Conservation (phyloP, 805 yeast genomes). For the Wickerhamomyces canadensis region DNA sequence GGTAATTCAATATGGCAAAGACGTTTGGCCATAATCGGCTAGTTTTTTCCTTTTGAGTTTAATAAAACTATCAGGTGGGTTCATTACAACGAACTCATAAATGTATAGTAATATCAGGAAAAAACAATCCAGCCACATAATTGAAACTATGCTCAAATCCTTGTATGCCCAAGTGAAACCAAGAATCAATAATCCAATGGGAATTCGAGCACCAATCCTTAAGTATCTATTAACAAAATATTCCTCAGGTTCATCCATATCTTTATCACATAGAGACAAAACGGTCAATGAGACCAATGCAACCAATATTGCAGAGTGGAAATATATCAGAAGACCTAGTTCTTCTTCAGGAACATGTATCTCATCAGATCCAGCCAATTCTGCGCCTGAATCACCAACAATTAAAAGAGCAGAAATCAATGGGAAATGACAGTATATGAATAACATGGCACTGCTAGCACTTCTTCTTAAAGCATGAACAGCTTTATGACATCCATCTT, state of each 20-base stretch:
- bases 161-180: conserved; percentile 39
- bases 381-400: conserved; percentile 57
- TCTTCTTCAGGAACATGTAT: conserved; percentile 23
- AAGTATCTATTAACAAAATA: conserved; percentile 30
- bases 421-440: conserved; percentile 45
- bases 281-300: conserved; percentile 34
- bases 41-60: too few relatives aligned
- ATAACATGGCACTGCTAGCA: conserved; percentile 38
- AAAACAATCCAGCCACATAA: conserved; percentile 39
- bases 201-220: conserved; percentile 37
- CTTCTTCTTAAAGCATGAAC: conserved; percentile 50
- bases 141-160: conserved; percentile 28
- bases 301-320: conserved; percentile 48
- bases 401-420: conserved; percentile 45
- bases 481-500: conserved; percentile 43
- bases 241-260: conserved; percentile 32
- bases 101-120: conserved; percentile 29
- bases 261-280: conserved; percentile 40
- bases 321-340: conserved; percentile 41
- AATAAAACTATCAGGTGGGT: too few relatives aligned
- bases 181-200: conserved; percentile 33
- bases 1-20: too few relatives aligned
- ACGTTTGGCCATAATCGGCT: too few relatives aligned
- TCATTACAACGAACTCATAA: conserved; percentile 33
- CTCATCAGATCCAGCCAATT: conserved; percentile 31